Base-by-base conservation (phyloP, 2,329 filamentous ascomycete genomes). In the Penicillium sp. region DNA sequence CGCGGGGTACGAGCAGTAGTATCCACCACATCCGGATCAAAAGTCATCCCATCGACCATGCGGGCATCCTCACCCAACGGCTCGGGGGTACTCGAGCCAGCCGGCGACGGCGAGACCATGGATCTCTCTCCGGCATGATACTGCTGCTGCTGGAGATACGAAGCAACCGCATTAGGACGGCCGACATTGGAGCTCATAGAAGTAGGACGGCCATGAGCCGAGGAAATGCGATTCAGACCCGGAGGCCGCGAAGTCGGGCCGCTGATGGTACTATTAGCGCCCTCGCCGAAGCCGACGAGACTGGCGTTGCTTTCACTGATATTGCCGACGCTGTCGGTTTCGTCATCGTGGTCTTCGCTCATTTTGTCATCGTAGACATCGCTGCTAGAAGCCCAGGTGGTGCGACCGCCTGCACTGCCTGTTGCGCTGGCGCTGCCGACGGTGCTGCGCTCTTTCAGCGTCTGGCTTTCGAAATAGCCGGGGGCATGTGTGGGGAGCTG, bases 361-460 rank as follows among this genome's bases (percentile, higher is more conserved):
- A 77, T 84, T 49, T 83, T 81, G 60, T 83, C 79, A 13, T 82
- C 83, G 54, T 81, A 85, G 5, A 79, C 75, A 58, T 86, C 77
- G 67, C 85, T 87, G 31, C 83, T 82, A 58, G 81, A 84, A n/a
- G 86, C 85, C 86, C 86, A 89, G 2, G 86, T 87, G 2, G 83
- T 85, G 55, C 85, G 81, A 13, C 85, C 88, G 44, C 87, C 88
- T 13, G 88, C 80, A 62, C 88, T 92, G 54, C 71, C 73, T 0
- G 92, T 97, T 2, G 92, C 93, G 62, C 89, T 93, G 27, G 93
- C 93, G 45, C 88, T 91, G 55, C 93, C 93, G 22, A 97, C 92
- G 0, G 93, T 97, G 77, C 90, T 94, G 75, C 84, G 79, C 87
- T 94, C 85, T 83, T 91, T 76, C 78, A 93, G 66, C 78, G 85